These are phyloP conservation scores for Blastobotrys parvus DNA, from an alignment of 805 yeast species.

Conservation along the genomic window DNA sequence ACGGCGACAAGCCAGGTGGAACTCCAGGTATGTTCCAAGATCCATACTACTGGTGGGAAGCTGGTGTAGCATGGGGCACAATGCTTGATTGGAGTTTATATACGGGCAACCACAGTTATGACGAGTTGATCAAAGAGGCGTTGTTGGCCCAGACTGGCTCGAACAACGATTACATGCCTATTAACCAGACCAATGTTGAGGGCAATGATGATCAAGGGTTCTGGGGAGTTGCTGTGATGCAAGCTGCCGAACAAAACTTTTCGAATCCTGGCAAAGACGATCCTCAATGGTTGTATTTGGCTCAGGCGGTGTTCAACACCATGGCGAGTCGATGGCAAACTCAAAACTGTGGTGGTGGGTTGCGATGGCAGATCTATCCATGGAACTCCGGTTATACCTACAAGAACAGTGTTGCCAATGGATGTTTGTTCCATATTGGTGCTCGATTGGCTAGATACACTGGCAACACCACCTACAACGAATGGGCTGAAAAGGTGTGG, in stretches of 20 bases:
- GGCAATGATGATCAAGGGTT: constrained; percentile 93
- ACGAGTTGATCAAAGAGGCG: constrained; percentile 48
- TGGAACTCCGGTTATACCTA: constrained; percentile 86
- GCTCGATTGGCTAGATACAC: constrained; percentile 81
- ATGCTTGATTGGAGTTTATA: constrained; percentile 74
- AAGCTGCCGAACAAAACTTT: constrained; percentile 77
- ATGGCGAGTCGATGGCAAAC: constrained; percentile 57
- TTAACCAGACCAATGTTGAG: constrained; percentile 74
- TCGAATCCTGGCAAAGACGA: constrained; percentile 40
- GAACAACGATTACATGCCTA: constrained; percentile 62
- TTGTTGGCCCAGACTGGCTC: constrained; percentile 58
- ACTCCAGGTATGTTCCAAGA: constrained; percentile 60
- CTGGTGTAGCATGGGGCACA: constrained; percentile 60
- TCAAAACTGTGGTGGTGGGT: constrained; percentile 59
- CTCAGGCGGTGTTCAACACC: neutral
- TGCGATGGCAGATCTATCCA: constrained; percentile 86
- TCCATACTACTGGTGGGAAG: constrained; percentile 91
- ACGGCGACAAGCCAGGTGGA: constrained; percentile 55
- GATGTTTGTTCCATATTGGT: constrained; percentile 69
- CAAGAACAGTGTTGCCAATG: constrained; percentile 83
- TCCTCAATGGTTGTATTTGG: neutral
- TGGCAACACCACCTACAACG: constrained; percentile 58
- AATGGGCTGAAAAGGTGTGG: constrained; percentile 64
- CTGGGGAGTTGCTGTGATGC: constrained; percentile 84
- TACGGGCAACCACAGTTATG: constrained; percentile 61